Evolutionary conservation across 1,139 yeast species (phyloP).

Genomic region (Saccharomyces hybrid): DNA sequence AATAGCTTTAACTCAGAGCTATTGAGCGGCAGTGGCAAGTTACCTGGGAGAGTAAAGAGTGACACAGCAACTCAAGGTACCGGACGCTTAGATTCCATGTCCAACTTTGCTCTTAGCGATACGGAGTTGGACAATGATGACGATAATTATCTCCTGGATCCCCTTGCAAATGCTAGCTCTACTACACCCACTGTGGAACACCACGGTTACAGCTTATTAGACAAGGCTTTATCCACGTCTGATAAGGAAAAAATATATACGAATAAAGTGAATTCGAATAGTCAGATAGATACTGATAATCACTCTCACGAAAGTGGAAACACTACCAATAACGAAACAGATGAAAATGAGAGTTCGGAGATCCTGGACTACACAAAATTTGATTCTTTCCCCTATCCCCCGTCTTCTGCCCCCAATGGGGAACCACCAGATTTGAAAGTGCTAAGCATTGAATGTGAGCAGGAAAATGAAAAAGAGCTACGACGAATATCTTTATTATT

Average conservation of each 20-base stretch:
- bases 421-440: background rate
- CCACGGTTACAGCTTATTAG: background rate
- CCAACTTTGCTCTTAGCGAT: constrained; percentile 30
- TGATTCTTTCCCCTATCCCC: background rate
- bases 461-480: background rate
- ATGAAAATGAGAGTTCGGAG: background rate
- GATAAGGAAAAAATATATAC: background rate
- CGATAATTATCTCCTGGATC: background rate
- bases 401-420: background rate
- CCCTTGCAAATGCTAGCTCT: constrained; percentile 1
- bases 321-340: background rate
- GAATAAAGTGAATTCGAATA: background rate
- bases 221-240: background rate
- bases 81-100: constrained; percentile 24
- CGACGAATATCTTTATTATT: background rate
- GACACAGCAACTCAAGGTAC: constrained; percentile 21
- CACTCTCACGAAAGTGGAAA: background rate
- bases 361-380: background rate
- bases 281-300: background rate
- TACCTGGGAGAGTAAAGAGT: constrained; percentile 13
- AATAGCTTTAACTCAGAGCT: constrained; percentile 19
- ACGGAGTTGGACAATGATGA: constrained; percentile 10
- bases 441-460: background rate
- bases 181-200: background rate
- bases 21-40: constrained; percentile 8